Percentiles rank a stretch among this genome's conserved stretches.
phyloP scores from a whole-genome alignment of 306 rosid genomes.

The Pterocarpus santalinus region DNA sequence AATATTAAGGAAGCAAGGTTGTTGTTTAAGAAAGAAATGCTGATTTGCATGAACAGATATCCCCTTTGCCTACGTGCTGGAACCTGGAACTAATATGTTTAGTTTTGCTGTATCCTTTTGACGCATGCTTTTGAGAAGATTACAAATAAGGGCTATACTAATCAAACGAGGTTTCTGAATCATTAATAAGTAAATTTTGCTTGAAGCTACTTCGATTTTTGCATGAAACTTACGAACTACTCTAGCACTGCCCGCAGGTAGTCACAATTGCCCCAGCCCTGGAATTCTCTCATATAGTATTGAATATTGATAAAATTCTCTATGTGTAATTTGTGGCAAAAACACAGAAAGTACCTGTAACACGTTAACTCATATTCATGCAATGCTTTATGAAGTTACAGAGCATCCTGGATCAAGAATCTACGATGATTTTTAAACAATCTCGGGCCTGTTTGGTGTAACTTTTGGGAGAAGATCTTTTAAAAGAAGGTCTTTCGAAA shows the following conservation, averaged over 20 bases:
- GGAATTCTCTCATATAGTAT: slow-evolving; percentile 15
- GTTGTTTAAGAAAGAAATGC: slow-evolving; percentile 22
- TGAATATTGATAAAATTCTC: background rate
- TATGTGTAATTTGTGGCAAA: background rate
- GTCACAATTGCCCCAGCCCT: slow-evolving; percentile 19
- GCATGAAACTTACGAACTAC: background rate
- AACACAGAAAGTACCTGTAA: background rate
- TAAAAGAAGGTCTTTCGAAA: no score
- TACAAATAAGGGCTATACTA: background rate
- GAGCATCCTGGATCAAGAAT: slow-evolving; percentile 14
- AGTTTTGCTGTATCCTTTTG: background rate
- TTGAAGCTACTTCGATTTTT: background rate
- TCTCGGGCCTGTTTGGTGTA: no score
- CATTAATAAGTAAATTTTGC: slow-evolving; percentile 15
- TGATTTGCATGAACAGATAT: slow-evolving; percentile 1
- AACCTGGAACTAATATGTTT: background rate
- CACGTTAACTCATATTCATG: background rate
- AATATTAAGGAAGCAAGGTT: slow-evolving; percentile 16
- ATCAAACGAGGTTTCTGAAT: slow-evolving; percentile 24
- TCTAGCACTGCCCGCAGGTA: background rate
- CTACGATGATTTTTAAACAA: background rate
- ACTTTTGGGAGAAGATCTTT: no score
- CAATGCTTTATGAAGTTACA: slow-evolving; percentile 4
- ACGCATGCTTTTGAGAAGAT: slow-evolving; percentile 19
- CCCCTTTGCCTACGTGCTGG: slow-evolving; percentile 7